phyloP scores from a whole-genome alignment of 2,329 filamentous ascomycete species.

The Alternaria consortialis region DNA sequence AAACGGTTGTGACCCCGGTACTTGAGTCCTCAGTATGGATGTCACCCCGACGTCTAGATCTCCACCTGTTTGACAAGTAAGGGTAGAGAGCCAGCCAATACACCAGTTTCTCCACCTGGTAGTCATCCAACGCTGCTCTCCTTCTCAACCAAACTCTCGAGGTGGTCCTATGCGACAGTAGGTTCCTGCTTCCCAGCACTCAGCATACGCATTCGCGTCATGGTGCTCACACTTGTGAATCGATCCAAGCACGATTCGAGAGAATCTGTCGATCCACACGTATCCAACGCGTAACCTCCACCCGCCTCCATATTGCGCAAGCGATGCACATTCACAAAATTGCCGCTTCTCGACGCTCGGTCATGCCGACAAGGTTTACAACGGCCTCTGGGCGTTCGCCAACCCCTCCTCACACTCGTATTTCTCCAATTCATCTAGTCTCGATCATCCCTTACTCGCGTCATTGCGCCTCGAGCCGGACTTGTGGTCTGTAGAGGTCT shows the following conservation, averaged over 20 bases:
- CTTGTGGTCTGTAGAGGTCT: background rate
- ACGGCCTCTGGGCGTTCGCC: background rate
- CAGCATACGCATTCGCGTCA: background rate
- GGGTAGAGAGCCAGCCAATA: background rate
- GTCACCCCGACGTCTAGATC: background rate
- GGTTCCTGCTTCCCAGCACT: background rate
- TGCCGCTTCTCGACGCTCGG: conserved; percentile 3
- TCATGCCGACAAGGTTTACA: conserved; percentile 1
- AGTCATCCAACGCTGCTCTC: background rate
- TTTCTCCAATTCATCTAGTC: background rate
- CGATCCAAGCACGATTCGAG: background rate
- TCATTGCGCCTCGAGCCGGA: background rate
- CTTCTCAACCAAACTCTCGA: background rate
- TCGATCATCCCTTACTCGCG: background rate
- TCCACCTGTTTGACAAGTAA: background rate
- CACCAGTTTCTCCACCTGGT: background rate
- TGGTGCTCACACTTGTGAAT: background rate
- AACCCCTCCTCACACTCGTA: background rate
- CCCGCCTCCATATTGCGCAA: background rate
- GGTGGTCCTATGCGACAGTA: background rate
- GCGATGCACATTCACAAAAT: background rate
- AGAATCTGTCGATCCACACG: background rate
- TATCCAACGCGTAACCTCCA: background rate
- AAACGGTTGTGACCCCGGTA: background rate
- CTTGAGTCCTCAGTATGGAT: background rate